phyloP scores from a whole-genome alignment of 1,284 basidiomycete genomes.

The Malassezia arunalokei region DNA sequence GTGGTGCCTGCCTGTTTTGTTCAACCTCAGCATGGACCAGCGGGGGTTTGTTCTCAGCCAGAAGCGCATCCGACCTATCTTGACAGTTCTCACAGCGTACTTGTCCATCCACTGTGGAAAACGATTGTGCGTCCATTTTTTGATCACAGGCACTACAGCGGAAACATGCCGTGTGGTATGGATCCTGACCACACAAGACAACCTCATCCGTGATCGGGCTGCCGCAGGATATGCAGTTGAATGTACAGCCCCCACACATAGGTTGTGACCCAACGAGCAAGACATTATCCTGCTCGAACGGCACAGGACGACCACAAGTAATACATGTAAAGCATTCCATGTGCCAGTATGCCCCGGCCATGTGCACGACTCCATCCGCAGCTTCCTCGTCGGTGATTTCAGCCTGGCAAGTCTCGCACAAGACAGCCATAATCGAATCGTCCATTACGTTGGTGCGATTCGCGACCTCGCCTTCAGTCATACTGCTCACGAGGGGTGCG shows the following conservation, averaged over 20 bases:
- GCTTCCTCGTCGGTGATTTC: conserved; percentile 1
- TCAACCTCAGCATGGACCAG: too few relatives aligned
- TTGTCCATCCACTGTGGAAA: background rate
- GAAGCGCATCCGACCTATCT: background rate
- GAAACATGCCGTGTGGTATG: conserved; percentile 14
- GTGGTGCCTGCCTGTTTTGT: too few relatives aligned
- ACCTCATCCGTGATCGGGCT: conserved; percentile 9
- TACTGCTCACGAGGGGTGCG: too few relatives aligned
- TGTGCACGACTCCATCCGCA: conserved; percentile 9
- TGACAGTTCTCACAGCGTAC: background rate
- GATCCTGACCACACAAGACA: conserved; percentile 13
- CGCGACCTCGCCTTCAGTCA: too few relatives aligned
- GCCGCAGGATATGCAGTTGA: conserved; percentile 7
- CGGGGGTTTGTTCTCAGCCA: background rate
- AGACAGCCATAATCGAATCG: background rate
- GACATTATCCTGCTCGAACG: conserved; percentile 11
- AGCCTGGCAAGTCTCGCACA: conserved; percentile 2
- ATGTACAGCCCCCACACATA: conserved; percentile 9
- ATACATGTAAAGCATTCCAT: conserved; percentile 11
- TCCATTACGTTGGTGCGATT: too few relatives aligned
- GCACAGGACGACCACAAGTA: conserved; percentile 7
- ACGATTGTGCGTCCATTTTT: conserved; percentile 3
- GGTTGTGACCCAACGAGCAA: conserved; percentile 14
- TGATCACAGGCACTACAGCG: background rate
- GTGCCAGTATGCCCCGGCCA: conserved; percentile 13